Evolutionary conservation across 2,329 filamentous ascomycete species (phyloP).

Genomic region (Aureobasidium sp.): DNA sequence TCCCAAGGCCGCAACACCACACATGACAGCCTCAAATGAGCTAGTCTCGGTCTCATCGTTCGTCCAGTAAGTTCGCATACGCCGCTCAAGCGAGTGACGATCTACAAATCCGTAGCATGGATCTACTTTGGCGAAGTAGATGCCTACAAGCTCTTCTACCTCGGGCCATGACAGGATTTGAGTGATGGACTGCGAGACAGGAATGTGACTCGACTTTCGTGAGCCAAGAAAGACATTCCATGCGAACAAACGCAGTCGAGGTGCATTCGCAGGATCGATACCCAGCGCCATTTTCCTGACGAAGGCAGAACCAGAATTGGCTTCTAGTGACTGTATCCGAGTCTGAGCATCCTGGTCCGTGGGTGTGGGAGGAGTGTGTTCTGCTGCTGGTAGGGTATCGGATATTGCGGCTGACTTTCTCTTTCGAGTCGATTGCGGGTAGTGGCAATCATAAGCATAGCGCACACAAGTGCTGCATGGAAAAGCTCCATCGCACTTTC

Average conservation of each 20-base stretch:
- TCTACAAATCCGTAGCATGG: conserved; percentile 46
- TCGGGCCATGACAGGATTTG: conserved; percentile 41
- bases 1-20: conserved; percentile 48
- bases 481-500: conserved; percentile 46
- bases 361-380: not conserved
- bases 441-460: conserved; percentile 47
- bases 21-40: conserved; percentile 41
- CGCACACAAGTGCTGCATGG: conserved; percentile 48
- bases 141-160: conserved; percentile 38
- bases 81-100: conserved; percentile 24
- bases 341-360: conserved; percentile 9
- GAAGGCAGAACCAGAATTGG: conserved; percentile 51
- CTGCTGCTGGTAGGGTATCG: conserved; percentile 10
- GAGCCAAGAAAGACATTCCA: conserved; percentile 42
- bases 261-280: conserved; percentile 46
- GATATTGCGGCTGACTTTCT: conserved; percentile 19
- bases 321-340: conserved; percentile 40
- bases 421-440: conserved; percentile 32
- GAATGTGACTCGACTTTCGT: conserved; percentile 18
- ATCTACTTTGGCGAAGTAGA: conserved; percentile 48
- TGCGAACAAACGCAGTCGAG: conserved; percentile 47
- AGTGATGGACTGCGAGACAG: conserved; percentile 31
- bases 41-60: conserved; percentile 19
- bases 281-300: conserved; percentile 45
- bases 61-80: conserved; percentile 29